phyloP scores from a whole-genome alignment of 345 rosid genomes.

The Cardiospermum halicacabum region DNA sequence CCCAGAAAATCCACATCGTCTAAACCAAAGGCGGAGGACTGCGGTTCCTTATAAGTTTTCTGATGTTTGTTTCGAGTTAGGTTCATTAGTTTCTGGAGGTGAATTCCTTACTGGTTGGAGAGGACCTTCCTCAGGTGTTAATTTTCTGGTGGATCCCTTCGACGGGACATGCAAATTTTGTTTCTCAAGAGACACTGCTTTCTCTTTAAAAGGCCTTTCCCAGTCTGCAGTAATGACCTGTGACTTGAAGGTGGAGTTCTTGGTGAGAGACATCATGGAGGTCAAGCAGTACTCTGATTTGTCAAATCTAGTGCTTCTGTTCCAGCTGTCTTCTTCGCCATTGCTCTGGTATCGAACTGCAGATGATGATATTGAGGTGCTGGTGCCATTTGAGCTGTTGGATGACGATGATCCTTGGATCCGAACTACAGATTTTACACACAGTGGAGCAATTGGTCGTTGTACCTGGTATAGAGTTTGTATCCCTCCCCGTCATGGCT shows the following conservation, averaged over 20 bases:
- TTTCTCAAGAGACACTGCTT: slow-evolving; percentile 58
- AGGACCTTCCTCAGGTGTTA: slow-evolving; percentile 50
- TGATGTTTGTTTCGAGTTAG: slow-evolving; percentile 59
- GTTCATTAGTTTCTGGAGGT: slow-evolving; percentile 40
- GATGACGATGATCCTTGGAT: slow-evolving; percentile 99
- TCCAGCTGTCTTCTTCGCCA: slow-evolving; percentile 78
- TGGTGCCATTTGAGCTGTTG: slow-evolving; percentile 55
- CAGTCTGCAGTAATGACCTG: slow-evolving; percentile 62
- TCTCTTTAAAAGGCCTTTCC: slow-evolving; percentile 47
- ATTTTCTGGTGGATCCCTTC: slow-evolving; percentile 84
- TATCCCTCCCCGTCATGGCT: slow-evolving; percentile 59
- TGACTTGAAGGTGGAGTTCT: slow-evolving; percentile 75
- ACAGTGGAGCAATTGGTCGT: slow-evolving; percentile 68
- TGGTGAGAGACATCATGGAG: slow-evolving; percentile 62
- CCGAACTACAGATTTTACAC: slow-evolving; percentile 76
- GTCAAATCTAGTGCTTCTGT: slow-evolving; percentile 39
- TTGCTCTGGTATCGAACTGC: slow-evolving; percentile 77
- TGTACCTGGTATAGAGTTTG: slow-evolving; percentile 56
- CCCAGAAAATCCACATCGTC: slow-evolving; percentile 54
- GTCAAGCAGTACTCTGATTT: slow-evolving; percentile 38
- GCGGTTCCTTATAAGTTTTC: slow-evolving; percentile 49
- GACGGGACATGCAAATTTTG: slow-evolving; percentile 68
- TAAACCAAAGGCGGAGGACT: slow-evolving; percentile 65
- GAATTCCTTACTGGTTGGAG: slow-evolving; percentile 70
- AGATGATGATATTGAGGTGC: slow-evolving; percentile 58